Evolutionary conservation across 108 stramenopile genomes (phyloP).

Genomic region (Cyclotella sp.): DNA sequence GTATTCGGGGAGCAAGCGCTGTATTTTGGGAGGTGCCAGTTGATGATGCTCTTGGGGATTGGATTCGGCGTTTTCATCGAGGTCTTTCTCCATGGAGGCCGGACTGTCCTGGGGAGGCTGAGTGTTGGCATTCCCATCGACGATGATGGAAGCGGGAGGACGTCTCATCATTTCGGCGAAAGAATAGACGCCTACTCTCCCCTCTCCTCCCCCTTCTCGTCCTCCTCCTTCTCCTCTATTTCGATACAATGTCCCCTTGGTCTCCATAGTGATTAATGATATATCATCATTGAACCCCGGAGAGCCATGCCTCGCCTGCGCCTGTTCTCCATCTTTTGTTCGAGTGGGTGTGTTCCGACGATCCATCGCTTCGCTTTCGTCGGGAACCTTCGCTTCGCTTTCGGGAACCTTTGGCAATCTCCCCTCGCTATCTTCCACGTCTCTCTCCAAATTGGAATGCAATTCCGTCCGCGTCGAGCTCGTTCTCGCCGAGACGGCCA

Average conservation of each 20-base stretch:
- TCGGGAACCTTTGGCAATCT: conserved; percentile 9
- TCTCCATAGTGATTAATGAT: conserved; percentile 55
- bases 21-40: conserved; percentile 28
- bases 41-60: background rate
- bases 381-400: background rate
- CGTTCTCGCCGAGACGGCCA: conserved; percentile 1
- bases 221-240: conserved; percentile 7
- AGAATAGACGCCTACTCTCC: conserved; percentile 18
- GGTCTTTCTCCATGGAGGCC: conserved; percentile 1
- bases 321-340: background rate
- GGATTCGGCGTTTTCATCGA: background rate
- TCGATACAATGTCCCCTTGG: conserved; percentile 29
- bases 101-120: background rate
- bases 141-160: conserved; percentile 51
- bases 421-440: conserved; percentile 2
- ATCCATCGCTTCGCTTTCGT: too few species aligned
- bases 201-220: background rate
- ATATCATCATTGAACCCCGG: conserved; percentile 43
- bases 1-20: conserved; percentile 29
- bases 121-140: conserved; percentile 21
- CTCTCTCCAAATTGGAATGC: conserved; percentile 6
- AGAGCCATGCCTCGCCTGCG: background rate
- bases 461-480: conserved; percentile 12
- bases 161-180: conserved; percentile 45
- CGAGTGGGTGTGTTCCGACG: background rate